Evolutionary conservation across 495 filamentous ascomycete genomes (phyloP), one percentile per base, ranked within the genome.

Genomic region (Antarctomyces pellizariae): DNA sequence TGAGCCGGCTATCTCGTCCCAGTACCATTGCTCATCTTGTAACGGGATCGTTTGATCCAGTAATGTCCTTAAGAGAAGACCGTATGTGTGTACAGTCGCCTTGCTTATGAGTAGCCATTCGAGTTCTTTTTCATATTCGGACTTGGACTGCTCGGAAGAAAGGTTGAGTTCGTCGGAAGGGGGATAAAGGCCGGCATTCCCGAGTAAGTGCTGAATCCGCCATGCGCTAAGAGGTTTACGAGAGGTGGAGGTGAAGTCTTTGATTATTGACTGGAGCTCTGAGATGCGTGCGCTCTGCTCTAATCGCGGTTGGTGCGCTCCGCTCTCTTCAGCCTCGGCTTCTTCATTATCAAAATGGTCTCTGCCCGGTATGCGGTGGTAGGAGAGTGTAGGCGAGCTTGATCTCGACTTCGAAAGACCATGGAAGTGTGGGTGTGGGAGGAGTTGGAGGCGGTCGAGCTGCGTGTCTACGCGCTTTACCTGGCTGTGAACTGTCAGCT

Each of bases 101-200:
- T 93, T 97, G 40, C 69, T 71, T 5, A 79, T 59, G 13, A 91
- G 50, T 13, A 91, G 47, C 86, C 86, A 95, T 47, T 86, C 69
- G 30, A 90, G 54, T 32, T 93, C 75, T 16, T 57, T 49, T 39
- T 75, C 68, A 41, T 72, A 67, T 12, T 52, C 41, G 16, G 36
- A 50, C 28, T 48, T 44, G 5, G 31, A 31, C 7, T 44, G 34
- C 8, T 38, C 26, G 8, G 37, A 25, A 9, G 22, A 28, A 8
- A n/a, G 17, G 12, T 9, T 4, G 4, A 17, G 11, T 4, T 13
- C 18, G 12, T 22, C 32, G 13, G 15, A 13, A 15, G 13, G 10
- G 11, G 39, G 32, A 10, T 45, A 49, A 25, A 62, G 41, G 21
- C 50, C 52, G 2, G 72, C 68, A 30, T 71, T 54, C 5, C 57